Evolutionary conservation across 768 basidiomycete species (phyloP), one percentile per base, ranked within the genome.

Genomic region (Cystofilobasidium bisporidii): DNA sequence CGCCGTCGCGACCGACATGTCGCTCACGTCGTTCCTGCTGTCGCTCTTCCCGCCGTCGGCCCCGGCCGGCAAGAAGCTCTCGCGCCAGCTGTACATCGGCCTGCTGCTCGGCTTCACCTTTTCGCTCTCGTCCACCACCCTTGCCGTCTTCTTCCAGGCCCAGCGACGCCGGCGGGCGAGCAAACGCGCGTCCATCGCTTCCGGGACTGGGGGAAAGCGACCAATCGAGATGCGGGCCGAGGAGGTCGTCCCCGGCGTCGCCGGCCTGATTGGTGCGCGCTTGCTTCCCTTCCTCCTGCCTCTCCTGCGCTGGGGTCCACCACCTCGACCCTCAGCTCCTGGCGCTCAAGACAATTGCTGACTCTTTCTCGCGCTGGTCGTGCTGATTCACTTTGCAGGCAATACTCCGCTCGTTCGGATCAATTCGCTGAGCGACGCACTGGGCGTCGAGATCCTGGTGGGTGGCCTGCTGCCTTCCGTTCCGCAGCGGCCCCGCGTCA

Each of bases 321-420:
- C 5, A 9, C 38, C 53, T 28, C 36, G 48, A 14, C 20, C 32
- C 32, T 11, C n/a, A n/a, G n/a, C n/a, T n/a, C n/a, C 0, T 18
- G n/a, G 36, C 36, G 36, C 36, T 5, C 36, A 5, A 12, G 6
- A 36, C 5, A 36, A 5, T 12, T 12, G 36, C 36, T 36, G 36
- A 36, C 36, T 5, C n/a, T 9, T 10, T 3, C 41, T 55, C 20
- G 20, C 10, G 18, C 20, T 48, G 12, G 12, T 6, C 15, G n/a
- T n/a, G n/a, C n/a, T 14, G 3, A 33, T 20, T 56, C 14, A 3
- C 45, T 6, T 4, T 24, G 47, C 47, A 48, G 94, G 94, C 50
- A 96, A 97, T 73, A 98, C 96, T 0, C 94, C 96, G 1, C 79
- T 99, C 65, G 80, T 98, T 55, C 82, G 93, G 70, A 93, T 98